A percentile compares a stretch with the other conserved stretches of the same genome.
These are phyloP conservation scores for Babesia ovis DNA, from an alignment of 169 alveolate genomes.

Conservation along the genomic window DNA sequence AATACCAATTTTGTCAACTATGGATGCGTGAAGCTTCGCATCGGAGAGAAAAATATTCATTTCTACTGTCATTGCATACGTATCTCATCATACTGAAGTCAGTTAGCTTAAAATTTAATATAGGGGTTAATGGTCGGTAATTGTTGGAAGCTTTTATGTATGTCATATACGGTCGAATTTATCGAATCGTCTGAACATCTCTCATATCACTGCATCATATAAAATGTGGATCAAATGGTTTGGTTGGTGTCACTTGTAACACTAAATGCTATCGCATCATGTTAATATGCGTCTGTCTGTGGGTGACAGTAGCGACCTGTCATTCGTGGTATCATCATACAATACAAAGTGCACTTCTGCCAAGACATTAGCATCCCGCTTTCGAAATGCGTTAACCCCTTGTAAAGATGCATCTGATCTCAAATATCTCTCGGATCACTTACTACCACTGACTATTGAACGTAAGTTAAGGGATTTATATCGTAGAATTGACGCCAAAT, in stretches of 20 bases:
- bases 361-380: conserved; percentile 15
- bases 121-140: too few species aligned
- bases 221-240: background rate
- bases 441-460: conserved; percentile 9
- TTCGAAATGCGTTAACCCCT: background rate
- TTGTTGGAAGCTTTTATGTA: too few species aligned
- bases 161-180: too few species aligned
- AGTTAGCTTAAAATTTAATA: too few species aligned
- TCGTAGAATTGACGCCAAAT: background rate
- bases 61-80: too few species aligned
- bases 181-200: too few species aligned
- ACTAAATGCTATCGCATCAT: background rate
- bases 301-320: conserved; percentile 2
- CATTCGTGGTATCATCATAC: conserved; percentile 24
- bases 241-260: background rate
- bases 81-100: too few species aligned
- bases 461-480: background rate
- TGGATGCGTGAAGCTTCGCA: too few species aligned
- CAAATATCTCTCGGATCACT: conserved; percentile 1
- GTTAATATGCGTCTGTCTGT: conserved; percentile 16
- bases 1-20: too few species aligned
- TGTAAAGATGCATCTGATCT: conserved; percentile 22
- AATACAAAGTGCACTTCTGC: background rate
- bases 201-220: too few species aligned
- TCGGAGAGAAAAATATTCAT: too few species aligned